Conservation (phyloP, 495 filamentous ascomycete genomes). For the Aspergillus conjunctus region DNA sequence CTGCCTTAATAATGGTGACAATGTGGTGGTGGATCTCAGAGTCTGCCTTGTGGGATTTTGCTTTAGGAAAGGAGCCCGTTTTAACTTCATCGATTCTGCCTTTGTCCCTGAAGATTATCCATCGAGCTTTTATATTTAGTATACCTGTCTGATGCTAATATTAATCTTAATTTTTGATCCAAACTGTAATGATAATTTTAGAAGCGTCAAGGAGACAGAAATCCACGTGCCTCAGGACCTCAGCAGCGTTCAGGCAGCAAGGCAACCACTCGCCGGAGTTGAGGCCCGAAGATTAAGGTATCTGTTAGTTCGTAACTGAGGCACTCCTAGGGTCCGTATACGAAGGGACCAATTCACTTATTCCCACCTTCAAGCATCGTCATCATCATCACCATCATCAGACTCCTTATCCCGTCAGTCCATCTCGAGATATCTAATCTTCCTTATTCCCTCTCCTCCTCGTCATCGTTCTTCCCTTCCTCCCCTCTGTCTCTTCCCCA, state of each 20-base stretch:
- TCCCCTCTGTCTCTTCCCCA: background rate
- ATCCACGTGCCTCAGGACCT: constrained; percentile 1
- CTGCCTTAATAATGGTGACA: too few relatives aligned
- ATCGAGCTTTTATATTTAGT: constrained; percentile 4
- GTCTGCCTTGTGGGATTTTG: constrained; percentile 13
- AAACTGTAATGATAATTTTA: background rate
- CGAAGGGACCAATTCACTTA: too few relatives aligned
- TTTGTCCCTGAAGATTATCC: constrained; percentile 1
- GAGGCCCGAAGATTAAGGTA: background rate
- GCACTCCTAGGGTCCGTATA: too few relatives aligned
- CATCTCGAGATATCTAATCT: background rate
- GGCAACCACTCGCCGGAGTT: background rate
- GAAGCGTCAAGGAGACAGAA: too few relatives aligned
- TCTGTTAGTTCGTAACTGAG: background rate
- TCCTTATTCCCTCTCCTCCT: background rate
- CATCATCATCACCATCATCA: background rate
- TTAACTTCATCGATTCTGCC: constrained; percentile 3
- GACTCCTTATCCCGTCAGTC: background rate
- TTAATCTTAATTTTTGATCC: background rate
- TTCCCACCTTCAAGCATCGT: background rate
- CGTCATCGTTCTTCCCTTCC: background rate
- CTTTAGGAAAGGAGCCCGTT: background rate
- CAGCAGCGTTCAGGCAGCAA: background rate
- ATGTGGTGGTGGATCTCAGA: constrained; percentile 6
- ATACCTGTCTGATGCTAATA: background rate